Base-by-base conservation (phyloP, 805 yeast genomes). In the Saturnispora sekii region DNA sequence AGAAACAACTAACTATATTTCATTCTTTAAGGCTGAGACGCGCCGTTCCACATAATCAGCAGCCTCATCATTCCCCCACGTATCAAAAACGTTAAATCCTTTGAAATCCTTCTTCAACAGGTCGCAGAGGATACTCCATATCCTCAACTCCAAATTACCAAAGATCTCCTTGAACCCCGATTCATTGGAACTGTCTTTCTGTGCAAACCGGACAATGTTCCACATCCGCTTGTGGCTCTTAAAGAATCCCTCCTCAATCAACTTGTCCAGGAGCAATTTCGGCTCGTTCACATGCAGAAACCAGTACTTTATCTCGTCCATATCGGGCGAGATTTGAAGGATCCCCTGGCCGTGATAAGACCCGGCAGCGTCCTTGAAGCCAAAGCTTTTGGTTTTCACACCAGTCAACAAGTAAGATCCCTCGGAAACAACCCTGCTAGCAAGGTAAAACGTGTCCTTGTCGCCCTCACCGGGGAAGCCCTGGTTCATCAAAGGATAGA, bases 391-490 rank as follows among this genome's bases (percentile, higher is more conserved):
- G 6, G 65, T 60, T 41, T 54, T 58, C 10, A 51, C 50, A 9
- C 63, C 63, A 2, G 62, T 57, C 29, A 53, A 50, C 35, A 61
- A 38, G 39, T 47, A 60, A 4, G 59, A 53, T 2, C 55, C 54
- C 36, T 61, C 65, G 7, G 51, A 51, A 6, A 56, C 49, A 8
- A 55, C 79, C 44, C 70, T 68, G 3, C 88, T 84, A 1, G 86
- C 88, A 9, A 82, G 76, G 34, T 77, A 72, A 52, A 80, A 81
- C 0, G 90, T 81, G 55, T 83, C 90, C 57, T 83, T 83, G 56
- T 83, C 90, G 42, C 90, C 89, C 64, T 82, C 84, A 26, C 90
- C 90, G 1, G 86, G 79, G 21, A 77, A 68, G 4, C 86, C 86
- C 56, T 81, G 89, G 0, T 85, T 74, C 51, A 83, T 67, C 46